These are phyloP conservation scores for Talaromyces sp. DNA, from an alignment of 2,329 filamentous ascomycete species.

Conservation along the genomic window DNA sequence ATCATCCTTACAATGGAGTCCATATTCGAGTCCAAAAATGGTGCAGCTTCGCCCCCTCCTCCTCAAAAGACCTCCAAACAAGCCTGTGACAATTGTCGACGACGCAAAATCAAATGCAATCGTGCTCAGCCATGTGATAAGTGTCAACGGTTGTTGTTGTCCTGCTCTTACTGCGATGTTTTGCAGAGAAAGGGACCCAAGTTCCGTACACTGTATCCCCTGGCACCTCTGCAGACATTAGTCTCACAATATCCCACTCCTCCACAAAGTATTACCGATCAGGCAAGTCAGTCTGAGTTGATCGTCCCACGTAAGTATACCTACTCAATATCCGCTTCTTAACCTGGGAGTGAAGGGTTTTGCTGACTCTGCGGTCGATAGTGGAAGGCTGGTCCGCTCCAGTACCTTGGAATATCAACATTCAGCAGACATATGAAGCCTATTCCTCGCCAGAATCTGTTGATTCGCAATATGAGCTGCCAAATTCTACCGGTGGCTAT, in stretches of 20 bases:
- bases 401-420: slow-evolving; percentile 21
- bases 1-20: neutral
- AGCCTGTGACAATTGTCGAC: slow-evolving; percentile 39
- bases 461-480: slow-evolving; percentile 27
- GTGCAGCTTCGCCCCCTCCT: neutral
- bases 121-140: slow-evolving; percentile 38
- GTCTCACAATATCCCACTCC: slow-evolving; percentile 13
- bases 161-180: slow-evolving; percentile 37
- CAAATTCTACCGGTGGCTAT: slow-evolving; percentile 6
- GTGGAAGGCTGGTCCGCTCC: slow-evolving; percentile 21
- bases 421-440: slow-evolving; percentile 23
- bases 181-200: slow-evolving; percentile 38
- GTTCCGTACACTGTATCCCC: slow-evolving; percentile 35
- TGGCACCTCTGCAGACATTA: slow-evolving; percentile 33
- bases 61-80: slow-evolving; percentile 27
- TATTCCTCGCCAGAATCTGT: slow-evolving; percentile 33
- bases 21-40: neutral
- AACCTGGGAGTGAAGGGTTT: neutral
- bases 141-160: slow-evolving; percentile 33
- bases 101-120: slow-evolving; percentile 41
- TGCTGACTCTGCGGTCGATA: neutral
- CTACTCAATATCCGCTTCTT: neutral
- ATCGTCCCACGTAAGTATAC: slow-evolving; percentile 8
- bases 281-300: slow-evolving; percentile 2
- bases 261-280: slow-evolving; percentile 4